Conservation (phyloP, 768 basidiomycete genomes). For the Mycena filopes region DNA sequence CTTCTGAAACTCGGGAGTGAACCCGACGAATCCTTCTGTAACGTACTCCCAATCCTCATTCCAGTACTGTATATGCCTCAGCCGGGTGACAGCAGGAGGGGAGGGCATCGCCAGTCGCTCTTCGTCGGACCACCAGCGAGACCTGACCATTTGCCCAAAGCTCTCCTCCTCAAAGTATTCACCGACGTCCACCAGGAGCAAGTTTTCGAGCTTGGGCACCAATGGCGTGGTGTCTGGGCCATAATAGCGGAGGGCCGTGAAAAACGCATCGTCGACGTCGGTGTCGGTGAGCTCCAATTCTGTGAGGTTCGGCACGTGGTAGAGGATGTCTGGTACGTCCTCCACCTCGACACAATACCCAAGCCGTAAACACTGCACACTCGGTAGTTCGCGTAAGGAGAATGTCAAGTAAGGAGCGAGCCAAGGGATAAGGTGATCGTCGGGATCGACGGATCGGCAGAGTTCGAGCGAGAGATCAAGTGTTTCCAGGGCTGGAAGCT, state of each 20-base stretch:
- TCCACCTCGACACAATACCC: neutral
- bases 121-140: conserved; percentile 7
- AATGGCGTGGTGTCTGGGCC: neutral
- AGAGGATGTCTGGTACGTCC: neutral
- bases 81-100: neutral
- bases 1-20: too few relatives aligned
- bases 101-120: neutral
- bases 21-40: too few relatives aligned
- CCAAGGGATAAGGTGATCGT: neutral
- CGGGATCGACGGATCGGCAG: neutral
- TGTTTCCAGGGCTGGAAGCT: neutral
- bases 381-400: neutral
- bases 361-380: neutral
- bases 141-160: neutral
- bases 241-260: neutral
- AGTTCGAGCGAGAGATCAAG: neutral
- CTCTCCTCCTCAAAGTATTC: neutral
- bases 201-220: conserved; percentile 11
- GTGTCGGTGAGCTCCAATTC: neutral
- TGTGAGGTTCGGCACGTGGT: neutral
- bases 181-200: neutral
- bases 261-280: neutral
- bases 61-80: neutral
- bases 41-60: neutral
- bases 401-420: neutral